These are phyloP conservation scores for Physaria fendleri DNA, from an alignment of 345 rosid species.

Conservation along the genomic window DNA sequence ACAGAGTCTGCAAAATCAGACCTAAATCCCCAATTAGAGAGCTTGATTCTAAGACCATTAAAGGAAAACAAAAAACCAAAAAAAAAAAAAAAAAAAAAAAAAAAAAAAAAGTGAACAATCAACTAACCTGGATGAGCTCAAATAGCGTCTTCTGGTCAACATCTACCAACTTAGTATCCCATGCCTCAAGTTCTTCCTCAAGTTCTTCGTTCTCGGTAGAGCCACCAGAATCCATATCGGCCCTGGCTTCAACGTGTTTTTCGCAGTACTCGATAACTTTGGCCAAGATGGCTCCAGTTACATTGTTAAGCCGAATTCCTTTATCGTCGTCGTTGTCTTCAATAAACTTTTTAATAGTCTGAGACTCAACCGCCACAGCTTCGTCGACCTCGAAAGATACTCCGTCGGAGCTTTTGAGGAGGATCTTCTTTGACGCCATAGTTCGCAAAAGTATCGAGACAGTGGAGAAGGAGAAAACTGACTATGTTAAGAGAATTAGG, in stretches of 20 bases:
- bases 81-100: background rate
- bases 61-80: background rate
- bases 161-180: conserved; percentile 54
- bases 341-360: conserved; percentile 66
- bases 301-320: conserved; percentile 68
- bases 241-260: conserved; percentile 51
- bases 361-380: conserved; percentile 51
- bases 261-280: conserved; percentile 74
- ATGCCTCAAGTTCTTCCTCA: conserved; percentile 37
- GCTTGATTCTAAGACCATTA: background rate
- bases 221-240: conserved; percentile 20
- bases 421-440: conserved; percentile 34
- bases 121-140: conserved; percentile 52
- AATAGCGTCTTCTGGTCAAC: conserved; percentile 61
- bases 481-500: background rate
- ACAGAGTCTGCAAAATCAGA: background rate
- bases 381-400: conserved; percentile 59
- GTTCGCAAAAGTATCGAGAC: background rate
- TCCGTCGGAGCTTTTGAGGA: conserved; percentile 51
- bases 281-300: conserved; percentile 52
- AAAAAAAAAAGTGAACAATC: background rate
- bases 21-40: background rate
- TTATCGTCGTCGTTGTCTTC: conserved; percentile 50
- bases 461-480: background rate
- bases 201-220: conserved; percentile 30